Evolutionary conservation across 2,329 filamentous ascomycete species (phyloP), one percentile per base, ranked within the genome.

Genomic region (Echinosphaeria canescens): DNA sequence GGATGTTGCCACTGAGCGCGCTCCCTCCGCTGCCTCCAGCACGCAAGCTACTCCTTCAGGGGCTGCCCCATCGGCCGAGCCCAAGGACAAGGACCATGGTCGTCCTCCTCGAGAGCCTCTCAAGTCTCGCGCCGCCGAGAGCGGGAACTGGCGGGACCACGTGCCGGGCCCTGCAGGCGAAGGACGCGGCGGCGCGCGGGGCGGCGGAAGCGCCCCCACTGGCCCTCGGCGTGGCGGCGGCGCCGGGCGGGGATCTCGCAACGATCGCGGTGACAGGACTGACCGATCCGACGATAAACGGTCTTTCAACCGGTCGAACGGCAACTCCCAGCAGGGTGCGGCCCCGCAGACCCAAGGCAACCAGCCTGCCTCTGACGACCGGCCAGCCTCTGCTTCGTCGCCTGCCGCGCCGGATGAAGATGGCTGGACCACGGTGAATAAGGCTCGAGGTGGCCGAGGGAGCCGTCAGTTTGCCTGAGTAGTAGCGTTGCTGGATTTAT

Each of bases 71-170:
- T n/a, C n/a, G n/a, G n/a, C n/a, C n/a, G n/a, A n/a, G n/a, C n/a
- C n/a, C n/a, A n/a, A n/a, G n/a, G n/a, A 63, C 36, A 65, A 61
- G 42, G 33, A 48, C 5, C 49, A 57, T 10, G 33, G 48, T 24
- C 50, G 36, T 27, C 31, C 37, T 26, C 36, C 45, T 25, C 36
- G 39, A 5, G 40, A 44, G 28, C 42, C 46, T 31, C 37, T 47
- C 31, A 67, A 62, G 47, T 57, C 66, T 18, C 60, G 62, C 36
- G 59, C 63, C 26, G 38, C 52, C 15, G 68, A 73, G 35, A 56
- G 57, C 31, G 59, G 61, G 27, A 72, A 58, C 48, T 74, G 68
- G 68, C 57, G 68, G 46, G n/a, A n/a, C n/a, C n/a, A n/a, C n/a
- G n/a, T n/a, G n/a, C n/a, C n/a, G n/a, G n/a, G n/a, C n/a, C 50